Evolutionary conservation across 1,139 yeast species (phyloP).

Genomic region (Geotrichum phurueaensis): DNA sequence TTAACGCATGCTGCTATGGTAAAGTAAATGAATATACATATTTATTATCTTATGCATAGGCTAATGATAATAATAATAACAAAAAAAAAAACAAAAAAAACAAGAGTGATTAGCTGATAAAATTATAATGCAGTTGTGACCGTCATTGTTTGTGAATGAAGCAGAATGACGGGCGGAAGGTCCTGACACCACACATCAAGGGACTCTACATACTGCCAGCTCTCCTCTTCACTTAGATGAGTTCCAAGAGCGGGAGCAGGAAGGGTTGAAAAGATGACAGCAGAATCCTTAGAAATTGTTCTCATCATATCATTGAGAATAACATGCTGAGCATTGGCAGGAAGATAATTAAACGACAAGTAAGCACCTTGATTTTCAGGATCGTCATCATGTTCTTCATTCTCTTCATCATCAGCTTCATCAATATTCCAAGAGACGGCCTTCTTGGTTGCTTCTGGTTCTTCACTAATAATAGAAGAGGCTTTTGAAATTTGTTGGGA

Average conservation of each 20-base stretch:
- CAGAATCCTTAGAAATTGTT: slow-evolving; percentile 50
- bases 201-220: slow-evolving; percentile 68
- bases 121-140: slow-evolving; percentile 78
- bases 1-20: neutral
- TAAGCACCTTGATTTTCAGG: slow-evolving; percentile 19
- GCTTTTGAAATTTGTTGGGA: neutral
- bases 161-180: slow-evolving; percentile 71
- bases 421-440: slow-evolving; percentile 1
- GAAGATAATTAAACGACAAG: slow-evolving; percentile 71
- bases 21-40: neutral
- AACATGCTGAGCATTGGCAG: slow-evolving; percentile 86
- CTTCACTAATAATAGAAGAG: neutral
- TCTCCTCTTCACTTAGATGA: slow-evolving; percentile 59
- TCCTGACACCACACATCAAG: slow-evolving; percentile 75
- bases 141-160: slow-evolving; percentile 89
- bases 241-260: slow-evolving; percentile 87
- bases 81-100: neutral
- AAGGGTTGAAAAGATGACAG: slow-evolving; percentile 78
- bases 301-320: slow-evolving; percentile 81
- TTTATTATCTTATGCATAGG: neutral
- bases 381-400: slow-evolving; percentile 17
- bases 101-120: neutral
- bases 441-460: neutral
- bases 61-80: neutral
- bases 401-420: slow-evolving; percentile 19